Percentiles rank a stretch among this genome's conserved stretches.
phyloP scores from a whole-genome alignment of 192 early-diverging fungal genomes.

The Spinellus fusiger region DNA sequence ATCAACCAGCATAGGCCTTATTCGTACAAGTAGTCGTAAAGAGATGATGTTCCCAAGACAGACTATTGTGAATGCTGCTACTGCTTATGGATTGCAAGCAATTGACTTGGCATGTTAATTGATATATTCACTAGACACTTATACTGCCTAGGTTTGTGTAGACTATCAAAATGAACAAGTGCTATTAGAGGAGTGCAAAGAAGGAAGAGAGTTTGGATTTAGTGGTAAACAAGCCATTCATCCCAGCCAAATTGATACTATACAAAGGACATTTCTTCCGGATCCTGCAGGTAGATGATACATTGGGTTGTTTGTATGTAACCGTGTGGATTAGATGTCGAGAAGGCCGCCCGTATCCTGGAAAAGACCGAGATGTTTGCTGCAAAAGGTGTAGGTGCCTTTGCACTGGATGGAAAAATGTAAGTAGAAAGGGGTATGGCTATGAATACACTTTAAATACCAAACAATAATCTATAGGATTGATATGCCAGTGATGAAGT shows the following conservation, averaged over 20 bases:
- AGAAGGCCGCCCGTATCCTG: slow-evolving; percentile 64
- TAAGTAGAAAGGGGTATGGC: slow-evolving; percentile 29
- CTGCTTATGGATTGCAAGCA: slow-evolving; percentile 81
- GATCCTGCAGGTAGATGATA: slow-evolving; percentile 45
- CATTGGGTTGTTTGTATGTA: neutral
- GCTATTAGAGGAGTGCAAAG: slow-evolving; percentile 73
- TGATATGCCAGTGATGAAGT: slow-evolving; percentile 86
- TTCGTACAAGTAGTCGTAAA: slow-evolving; percentile 59
- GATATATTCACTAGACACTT: neutral
- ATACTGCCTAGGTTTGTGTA: slow-evolving; percentile 62
- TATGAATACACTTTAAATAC: neutral
- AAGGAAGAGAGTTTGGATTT: slow-evolving; percentile 90
- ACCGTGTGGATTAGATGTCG: slow-evolving; percentile 41
- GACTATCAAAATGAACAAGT: slow-evolving; percentile 71
- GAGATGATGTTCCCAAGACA: slow-evolving; percentile 84
- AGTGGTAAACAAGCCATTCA: slow-evolving; percentile 96
- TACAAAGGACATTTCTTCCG: slow-evolving; percentile 77
- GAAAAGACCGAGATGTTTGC: slow-evolving; percentile 60
- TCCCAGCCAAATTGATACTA: slow-evolving; percentile 78
- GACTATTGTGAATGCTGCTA: slow-evolving; percentile 71
- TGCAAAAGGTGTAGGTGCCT: slow-evolving; percentile 79
- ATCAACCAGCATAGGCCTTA: slow-evolving; percentile 51
- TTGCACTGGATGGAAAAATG: slow-evolving; percentile 90
- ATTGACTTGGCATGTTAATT: slow-evolving; percentile 70
- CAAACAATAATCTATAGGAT: slow-evolving; percentile 34